Evolutionary conservation across 768 basidiomycete species (phyloP).

Genomic region (Punctularia strigosozonata): DNA sequence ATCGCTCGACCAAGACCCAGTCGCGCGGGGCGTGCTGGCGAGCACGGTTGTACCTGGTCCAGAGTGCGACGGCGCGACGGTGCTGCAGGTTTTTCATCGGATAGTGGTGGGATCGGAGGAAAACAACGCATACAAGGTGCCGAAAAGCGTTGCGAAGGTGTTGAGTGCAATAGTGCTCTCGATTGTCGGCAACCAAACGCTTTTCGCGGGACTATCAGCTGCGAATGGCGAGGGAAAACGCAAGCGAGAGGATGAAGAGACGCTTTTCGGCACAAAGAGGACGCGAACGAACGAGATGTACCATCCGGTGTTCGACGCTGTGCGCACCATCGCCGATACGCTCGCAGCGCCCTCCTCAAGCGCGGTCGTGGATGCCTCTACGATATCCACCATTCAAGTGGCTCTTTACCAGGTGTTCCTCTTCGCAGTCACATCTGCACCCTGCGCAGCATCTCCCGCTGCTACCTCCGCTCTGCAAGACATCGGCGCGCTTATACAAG

Average conservation of each 20-base stretch:
- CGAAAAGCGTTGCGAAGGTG: constrained; percentile 39
- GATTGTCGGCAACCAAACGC: constrained; percentile 49
- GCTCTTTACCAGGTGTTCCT: constrained; percentile 70
- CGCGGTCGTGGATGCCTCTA: constrained; percentile 37
- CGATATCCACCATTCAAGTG: constrained; percentile 61
- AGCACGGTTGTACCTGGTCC: constrained; percentile 39
- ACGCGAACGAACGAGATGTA: no score
- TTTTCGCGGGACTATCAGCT: constrained; percentile 58
- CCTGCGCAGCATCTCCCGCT: no score
- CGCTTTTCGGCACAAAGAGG: constrained; percentile 28
- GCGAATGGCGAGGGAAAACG: constrained; percentile 66
- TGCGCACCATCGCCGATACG: constrained; percentile 40
- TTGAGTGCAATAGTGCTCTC: constrained; percentile 53
- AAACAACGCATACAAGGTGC: constrained; percentile 33
- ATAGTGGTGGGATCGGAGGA: constrained; percentile 35
- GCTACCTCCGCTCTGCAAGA: constrained; percentile 64
- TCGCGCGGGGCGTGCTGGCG: constrained; percentile 42
- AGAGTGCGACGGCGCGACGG: constrained; percentile 31
- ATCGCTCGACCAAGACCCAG: constrained; percentile 41
- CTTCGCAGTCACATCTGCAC: constrained; percentile 57
- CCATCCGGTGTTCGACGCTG: constrained; percentile 44
- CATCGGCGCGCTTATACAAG: constrained; percentile 71
- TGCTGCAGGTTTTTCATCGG: constrained; percentile 46
- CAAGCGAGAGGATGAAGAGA: constrained; percentile 44
- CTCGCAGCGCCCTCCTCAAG: constrained; percentile 22